These are phyloP conservation scores for Teunomyces aglyptinius DNA, from an alignment of 805 yeast genomes.

Conservation along the genomic window DNA sequence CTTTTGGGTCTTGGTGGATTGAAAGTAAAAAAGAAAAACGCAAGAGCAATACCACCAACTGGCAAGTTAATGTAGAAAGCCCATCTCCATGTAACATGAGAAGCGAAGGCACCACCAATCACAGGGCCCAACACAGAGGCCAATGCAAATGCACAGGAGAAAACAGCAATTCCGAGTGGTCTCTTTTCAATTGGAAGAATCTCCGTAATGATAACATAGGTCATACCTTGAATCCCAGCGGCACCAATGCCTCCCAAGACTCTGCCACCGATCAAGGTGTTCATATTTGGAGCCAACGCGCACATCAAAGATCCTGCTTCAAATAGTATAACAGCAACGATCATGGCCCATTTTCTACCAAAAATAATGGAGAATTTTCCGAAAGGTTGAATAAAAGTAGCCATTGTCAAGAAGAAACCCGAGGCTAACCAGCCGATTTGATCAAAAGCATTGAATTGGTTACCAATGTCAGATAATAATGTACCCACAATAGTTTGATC, in stretches of 20 bases:
- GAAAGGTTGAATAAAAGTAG: conserved; percentile 35
- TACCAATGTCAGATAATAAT: conserved; percentile 33
- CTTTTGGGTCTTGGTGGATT: conserved; percentile 16
- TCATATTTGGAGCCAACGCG: conserved; percentile 35
- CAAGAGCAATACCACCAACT: conserved; percentile 20
- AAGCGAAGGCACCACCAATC: conserved; percentile 25
- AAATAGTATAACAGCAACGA: conserved; percentile 24
- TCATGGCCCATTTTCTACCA: conserved; percentile 33
- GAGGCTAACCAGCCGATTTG: conserved; percentile 38
- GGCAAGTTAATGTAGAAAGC: conserved; percentile 27
- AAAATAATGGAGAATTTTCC: conserved; percentile 38
- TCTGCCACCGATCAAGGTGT: conserved; percentile 39
- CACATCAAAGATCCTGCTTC: conserved; percentile 38
- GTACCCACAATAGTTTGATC: conserved; percentile 41
- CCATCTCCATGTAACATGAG: conserved; percentile 26
- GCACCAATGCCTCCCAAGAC: conserved; percentile 39
- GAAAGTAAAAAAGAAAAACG: conserved; percentile 15
- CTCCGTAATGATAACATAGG: conserved; percentile 30
- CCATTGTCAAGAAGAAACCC: conserved; percentile 35
- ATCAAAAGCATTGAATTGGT: conserved; percentile 31
- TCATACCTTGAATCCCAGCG: conserved; percentile 31
- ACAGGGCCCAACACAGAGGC: conserved; percentile 26
- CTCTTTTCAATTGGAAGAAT: conserved; percentile 27
- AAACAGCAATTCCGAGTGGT: conserved; percentile 21
- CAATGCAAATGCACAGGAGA: conserved; percentile 18